These are phyloP conservation scores for Lycium ferocissimum DNA, from an alignment of 257 asterid species.

Conservation along the genomic window DNA sequence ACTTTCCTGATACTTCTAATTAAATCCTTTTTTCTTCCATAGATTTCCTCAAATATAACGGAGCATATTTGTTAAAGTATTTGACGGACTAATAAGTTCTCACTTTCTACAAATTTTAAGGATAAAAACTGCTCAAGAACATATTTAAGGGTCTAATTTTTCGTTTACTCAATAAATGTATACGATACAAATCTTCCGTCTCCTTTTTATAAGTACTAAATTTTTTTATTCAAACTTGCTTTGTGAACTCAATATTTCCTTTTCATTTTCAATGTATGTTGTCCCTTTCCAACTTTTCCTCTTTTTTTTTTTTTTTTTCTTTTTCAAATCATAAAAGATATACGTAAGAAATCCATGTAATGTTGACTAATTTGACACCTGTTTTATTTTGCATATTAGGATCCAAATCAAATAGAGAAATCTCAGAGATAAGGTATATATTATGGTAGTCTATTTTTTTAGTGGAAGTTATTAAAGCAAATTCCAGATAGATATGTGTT, in stretches of 20 bases:
- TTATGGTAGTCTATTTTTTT: neutral
- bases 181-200: too few relatives aligned
- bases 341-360: neutral
- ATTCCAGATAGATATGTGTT: constrained; percentile 30
- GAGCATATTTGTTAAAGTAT: too few relatives aligned
- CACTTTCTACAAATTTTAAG: too few relatives aligned
- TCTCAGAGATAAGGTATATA: constrained; percentile 2
- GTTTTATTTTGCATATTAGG: constrained; percentile 2
- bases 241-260: neutral
- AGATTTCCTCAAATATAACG: too few relatives aligned
- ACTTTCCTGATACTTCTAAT: too few relatives aligned
- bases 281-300: constrained; percentile 23
- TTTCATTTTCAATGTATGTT: neutral
- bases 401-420: neutral
- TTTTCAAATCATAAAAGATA: neutral
- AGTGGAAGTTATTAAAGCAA: constrained; percentile 32
- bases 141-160: too few relatives aligned
- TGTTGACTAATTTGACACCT: neutral
- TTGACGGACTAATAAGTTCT: too few relatives aligned
- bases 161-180: too few relatives aligned
- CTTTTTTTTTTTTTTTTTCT: neutral
- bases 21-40: too few relatives aligned
- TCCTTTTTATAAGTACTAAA: too few relatives aligned
- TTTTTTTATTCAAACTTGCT: neutral
- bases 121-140: too few relatives aligned